Conservation (phyloP, 2,329 filamentous ascomycete genomes). For the Colletotrichum neosansevieriae region DNA sequence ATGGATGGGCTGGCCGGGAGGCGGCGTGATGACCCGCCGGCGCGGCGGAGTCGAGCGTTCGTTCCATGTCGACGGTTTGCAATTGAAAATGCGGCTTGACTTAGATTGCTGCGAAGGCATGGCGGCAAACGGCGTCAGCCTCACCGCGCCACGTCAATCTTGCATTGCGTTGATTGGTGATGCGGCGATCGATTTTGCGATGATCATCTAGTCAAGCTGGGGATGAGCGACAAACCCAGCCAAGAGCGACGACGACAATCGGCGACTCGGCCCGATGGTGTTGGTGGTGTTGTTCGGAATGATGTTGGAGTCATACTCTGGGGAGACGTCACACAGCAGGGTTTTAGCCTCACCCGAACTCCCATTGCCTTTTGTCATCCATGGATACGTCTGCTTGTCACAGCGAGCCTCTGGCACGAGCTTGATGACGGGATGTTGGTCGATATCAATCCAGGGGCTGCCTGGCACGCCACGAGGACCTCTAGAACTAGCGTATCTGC, state of each 20-base stretch:
- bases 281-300: conserved; percentile 1
- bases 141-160: neutral
- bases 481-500: neutral
- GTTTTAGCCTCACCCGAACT: neutral
- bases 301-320: conserved; percentile 11
- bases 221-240: neutral
- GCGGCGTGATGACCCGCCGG: conserved; percentile 7
- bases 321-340: conserved; percentile 20
- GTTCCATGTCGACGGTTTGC: conserved; percentile 21
- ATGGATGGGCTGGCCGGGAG: conserved; percentile 27
- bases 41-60: conserved; percentile 16
- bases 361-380: neutral
- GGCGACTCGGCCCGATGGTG: conserved; percentile 3
- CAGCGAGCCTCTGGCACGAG: neutral
- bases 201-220: neutral
- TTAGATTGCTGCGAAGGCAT: conserved; percentile 1
- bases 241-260: neutral
- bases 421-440: neutral
- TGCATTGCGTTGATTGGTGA: neutral
- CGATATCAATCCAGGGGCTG: conserved; percentile 17
- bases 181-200: neutral
- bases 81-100: conserved; percentile 11
- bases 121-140: conserved; percentile 15
- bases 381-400: conserved; percentile 25
- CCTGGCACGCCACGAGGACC: conserved; percentile 8